phyloP scores from a whole-genome alignment of 768 basidiomycete species.

The Neoboletus subvelutipes region DNA sequence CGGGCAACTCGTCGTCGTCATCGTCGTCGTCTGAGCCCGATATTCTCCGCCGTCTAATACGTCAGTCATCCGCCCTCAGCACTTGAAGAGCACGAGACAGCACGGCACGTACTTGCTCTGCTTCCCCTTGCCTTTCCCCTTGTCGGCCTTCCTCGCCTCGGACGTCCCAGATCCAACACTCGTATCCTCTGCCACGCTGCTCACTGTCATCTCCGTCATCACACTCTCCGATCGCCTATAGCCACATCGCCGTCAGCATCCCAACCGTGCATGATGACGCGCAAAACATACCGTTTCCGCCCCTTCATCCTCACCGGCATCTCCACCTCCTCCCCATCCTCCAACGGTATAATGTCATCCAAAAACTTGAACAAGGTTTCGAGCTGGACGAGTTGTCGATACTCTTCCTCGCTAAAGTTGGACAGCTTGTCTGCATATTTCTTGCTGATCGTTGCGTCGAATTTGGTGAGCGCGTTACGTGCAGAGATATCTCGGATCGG shows the following conservation, averaged over 20 bases:
- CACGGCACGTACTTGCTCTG: conserved; percentile 39
- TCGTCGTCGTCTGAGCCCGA: conserved; percentile 52
- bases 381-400: conserved; percentile 60
- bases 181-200: conserved; percentile 38
- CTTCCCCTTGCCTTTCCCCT: conserved; percentile 32
- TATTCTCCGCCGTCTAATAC: conserved; percentile 50
- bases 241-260: not conserved
- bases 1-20: conserved; percentile 44
- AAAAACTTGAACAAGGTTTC: conserved; percentile 66
- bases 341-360: conserved; percentile 68
- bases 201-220: conserved; percentile 41
- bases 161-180: conserved; percentile 35
- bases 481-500: conserved; percentile 57
- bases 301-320: conserved; percentile 41
- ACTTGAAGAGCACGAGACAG: not conserved
- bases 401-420: conserved; percentile 71
- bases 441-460: conserved; percentile 65
- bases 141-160: conserved; percentile 18
- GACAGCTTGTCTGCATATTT: conserved; percentile 71
- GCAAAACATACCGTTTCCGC: conserved; percentile 49
- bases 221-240: conserved; percentile 63
- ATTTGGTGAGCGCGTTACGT: conserved; percentile 70
- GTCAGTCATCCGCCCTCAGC: not conserved
- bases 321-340: conserved; percentile 54
- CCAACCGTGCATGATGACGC: too few species aligned